Evolutionary conservation across 768 basidiomycete genomes (phyloP), one percentile per base, ranked within the genome.

Genomic region (Mycena olivaceomarginata): DNA sequence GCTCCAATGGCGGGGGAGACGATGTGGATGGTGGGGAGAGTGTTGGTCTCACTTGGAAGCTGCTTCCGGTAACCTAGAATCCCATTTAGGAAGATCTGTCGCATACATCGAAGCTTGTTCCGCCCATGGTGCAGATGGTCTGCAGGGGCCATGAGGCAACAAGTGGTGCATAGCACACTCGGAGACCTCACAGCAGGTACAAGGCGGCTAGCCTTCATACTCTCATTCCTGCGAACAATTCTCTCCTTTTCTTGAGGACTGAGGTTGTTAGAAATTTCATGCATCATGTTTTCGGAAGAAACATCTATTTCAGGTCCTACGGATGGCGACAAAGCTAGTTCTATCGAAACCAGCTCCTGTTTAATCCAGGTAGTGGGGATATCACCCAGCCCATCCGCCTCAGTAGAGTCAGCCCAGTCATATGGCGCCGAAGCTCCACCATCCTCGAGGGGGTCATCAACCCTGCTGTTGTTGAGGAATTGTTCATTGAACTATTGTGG

Each of bases 251-350:
- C 37, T 13, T 62, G 59, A 5, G 48, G 0, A 6, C 43, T 51
- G 10, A 75, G 51, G 43, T 45, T 69, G 2, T 53, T 31, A 22
- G 65, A 22, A 25, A 75, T 69, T 20, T 75, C 67, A 11, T 40
- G 53, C 59, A 57, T 37, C 3, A 75, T 40, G n/a, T 64, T 63
- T 10, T 68, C 67, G 18, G 57, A 75, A 69, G 59, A 69, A 64
- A 64, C 39, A 45, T 68, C 67, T 13, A 68, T 57, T 12, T 31
- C 62, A 43, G 31, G 25, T 67, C 72, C 4, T 67, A 65, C 5
- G 57, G 56, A 2, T 56, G 73, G n/a, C n/a, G n/a, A 45, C 65
- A 39, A 51, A 7, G 18, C 2, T 4, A 48, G 25, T 5, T 74
- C 66, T 25, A 64, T 13, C 5, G 63, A 64, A 9, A 45, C 63